Conservation (phyloP, 2,329 filamentous ascomycete genomes). For the Verticillium alfalfae region DNA sequence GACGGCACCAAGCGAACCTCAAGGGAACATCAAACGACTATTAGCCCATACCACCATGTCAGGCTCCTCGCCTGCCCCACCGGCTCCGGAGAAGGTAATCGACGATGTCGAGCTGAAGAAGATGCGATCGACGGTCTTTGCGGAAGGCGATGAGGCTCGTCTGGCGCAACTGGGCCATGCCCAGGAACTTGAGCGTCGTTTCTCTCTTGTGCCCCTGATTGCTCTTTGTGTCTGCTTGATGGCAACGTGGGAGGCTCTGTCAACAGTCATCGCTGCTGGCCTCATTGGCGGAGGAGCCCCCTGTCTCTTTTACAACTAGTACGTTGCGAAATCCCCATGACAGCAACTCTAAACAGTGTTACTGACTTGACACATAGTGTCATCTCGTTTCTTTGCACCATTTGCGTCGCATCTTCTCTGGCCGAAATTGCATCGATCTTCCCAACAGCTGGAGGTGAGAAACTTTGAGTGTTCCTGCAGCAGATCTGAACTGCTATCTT, state of each 20-base stretch:
- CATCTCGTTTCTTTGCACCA: constrained; percentile 31
- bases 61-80: neutral
- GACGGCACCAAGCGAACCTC: neutral
- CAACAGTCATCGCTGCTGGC: constrained; percentile 36
- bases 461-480: neutral
- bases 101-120: neutral
- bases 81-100: neutral
- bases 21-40: neutral
- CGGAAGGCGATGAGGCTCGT: constrained; percentile 12
- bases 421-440: constrained; percentile 32
- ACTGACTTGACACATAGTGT: constrained; percentile 21
- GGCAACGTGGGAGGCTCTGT: constrained; percentile 45
- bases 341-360: neutral
- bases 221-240: constrained; percentile 40
- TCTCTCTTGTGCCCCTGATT: constrained; percentile 37
- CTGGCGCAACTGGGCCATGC: constrained; percentile 20
- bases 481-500: neutral
- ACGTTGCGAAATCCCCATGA: constrained; percentile 2
- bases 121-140: neutral
- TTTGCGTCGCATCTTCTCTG: constrained; percentile 31
- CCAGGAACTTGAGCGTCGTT: constrained; percentile 22
- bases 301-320: constrained; percentile 39
- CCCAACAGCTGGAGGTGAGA: constrained; percentile 24
- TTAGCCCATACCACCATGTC: neutral
- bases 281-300: constrained; percentile 38